phyloP scores from a whole-genome alignment of 805 yeast species.

The Zygosaccharomyces bailii region DNA sequence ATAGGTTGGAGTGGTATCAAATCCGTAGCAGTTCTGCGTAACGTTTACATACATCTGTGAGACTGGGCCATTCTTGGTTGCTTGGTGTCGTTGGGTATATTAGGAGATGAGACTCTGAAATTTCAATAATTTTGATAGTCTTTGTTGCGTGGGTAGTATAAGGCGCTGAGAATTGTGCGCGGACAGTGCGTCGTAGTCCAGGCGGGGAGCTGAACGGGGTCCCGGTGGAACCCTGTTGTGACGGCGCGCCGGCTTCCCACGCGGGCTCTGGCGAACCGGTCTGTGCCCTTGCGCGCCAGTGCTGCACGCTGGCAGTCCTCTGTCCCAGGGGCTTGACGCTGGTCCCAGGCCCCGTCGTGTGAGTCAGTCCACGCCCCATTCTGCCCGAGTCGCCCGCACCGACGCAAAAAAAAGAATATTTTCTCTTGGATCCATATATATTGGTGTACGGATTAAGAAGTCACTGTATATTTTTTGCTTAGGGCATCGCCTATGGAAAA shows the following conservation, averaged over 20 bases:
- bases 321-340: too few relatives aligned
- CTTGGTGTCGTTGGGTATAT: conserved; percentile 13
- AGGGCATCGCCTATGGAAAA: conserved; percentile 15
- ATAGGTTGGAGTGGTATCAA: too few relatives aligned
- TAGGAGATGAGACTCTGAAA: conserved; percentile 3
- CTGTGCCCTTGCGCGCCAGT: too few relatives aligned
- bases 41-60: conserved; percentile 83
- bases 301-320: too few relatives aligned
- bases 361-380: too few relatives aligned
- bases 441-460: conserved; percentile 8
- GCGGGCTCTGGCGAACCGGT: too few relatives aligned
- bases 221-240: not conserved
- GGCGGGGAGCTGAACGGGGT: not conserved
- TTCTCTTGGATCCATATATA: conserved; percentile 2
- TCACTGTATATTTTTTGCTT: conserved; percentile 8
- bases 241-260: too few relatives aligned
- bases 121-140: conserved; percentile 1
- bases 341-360: too few relatives aligned
- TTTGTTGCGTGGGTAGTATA: conserved; percentile 4
- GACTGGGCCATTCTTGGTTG: conserved; percentile 81
- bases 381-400: not conserved
- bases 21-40: too few relatives aligned
- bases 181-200: too few relatives aligned
- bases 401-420: not conserved
- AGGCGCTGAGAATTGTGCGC: not conserved